Evolutionary conservation across 352 stramenopile species (phyloP), one percentile per base, ranked within the genome.

Genomic region (Phytopythium litorale): DNA sequence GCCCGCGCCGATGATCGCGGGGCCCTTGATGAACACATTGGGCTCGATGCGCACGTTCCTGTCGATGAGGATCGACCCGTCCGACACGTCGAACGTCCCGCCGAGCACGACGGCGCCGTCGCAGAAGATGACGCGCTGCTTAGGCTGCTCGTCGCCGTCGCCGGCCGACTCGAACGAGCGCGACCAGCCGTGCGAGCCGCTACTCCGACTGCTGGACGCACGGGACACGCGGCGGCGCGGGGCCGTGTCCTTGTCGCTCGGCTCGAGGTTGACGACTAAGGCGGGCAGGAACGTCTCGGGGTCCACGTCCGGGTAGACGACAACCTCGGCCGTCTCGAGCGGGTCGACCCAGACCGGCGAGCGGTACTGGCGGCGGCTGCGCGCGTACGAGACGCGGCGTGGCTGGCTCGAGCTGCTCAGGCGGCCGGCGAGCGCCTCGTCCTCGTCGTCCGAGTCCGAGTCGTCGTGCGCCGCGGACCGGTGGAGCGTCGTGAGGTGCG

Each of bases 1-100:
- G 32, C 71, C 73, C 28, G 84, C 78, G 15, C 79, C 84, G 48
- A 92, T 88, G 66, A 92, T 87, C 11, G 78, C 75, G 0, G 84
- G 84, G n/a, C 83, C 83, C 62, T 90, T 90, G 55, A 93, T 79
- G 63, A 76, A 79, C 56, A 88, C 74, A 38, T 87, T 78, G 1
- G 82, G 75, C 48, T 93, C 81, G n/a, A 93, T 74, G 7, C 79
- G 71, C 35, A 80, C 79, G 55, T 85, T 74, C 57, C 71, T 74
- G 1, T 81, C 81, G 32, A 91, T 78, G 45, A 76, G 73, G 32
- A 93, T 85, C 9, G 82, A 89, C 3, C 84, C 81, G 25, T 88
- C 74, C 0, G 80, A 84, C 25, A 92, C 75, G 51, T 91, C 82
- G 43, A 93, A 85, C 25, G 74, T 79, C 2, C 82, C 84, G 38